Percentiles rank a stretch among this genome's conserved stretches.
phyloP scores from a whole-genome alignment of 208 protist genomes.

The Naegleria fowleri region DNA sequence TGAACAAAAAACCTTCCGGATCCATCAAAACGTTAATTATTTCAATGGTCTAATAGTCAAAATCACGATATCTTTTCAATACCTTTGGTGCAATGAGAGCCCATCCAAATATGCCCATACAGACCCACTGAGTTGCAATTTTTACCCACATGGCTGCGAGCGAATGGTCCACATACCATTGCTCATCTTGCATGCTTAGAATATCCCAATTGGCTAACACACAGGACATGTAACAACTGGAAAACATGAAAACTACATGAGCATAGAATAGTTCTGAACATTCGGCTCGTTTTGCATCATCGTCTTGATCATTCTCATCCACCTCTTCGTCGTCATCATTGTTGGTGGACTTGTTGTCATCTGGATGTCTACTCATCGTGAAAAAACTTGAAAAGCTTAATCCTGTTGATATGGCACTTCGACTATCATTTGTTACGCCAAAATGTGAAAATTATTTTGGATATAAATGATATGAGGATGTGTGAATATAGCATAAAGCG shows the following conservation, averaged over 20 bases:
- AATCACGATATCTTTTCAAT: neutral
- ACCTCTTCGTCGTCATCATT: neutral
- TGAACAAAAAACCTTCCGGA: too few relatives aligned
- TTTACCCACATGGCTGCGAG: constrained; percentile 1
- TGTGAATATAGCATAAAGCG: too few relatives aligned
- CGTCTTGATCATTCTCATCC: neutral
- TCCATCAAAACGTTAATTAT: too few relatives aligned
- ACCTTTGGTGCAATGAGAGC: constrained; percentile 1
- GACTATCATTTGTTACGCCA: neutral
- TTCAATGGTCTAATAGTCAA: neutral
- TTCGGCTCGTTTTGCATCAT: neutral
- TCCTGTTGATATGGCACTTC: neutral
- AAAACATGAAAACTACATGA: neutral
- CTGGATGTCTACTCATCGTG: neutral
- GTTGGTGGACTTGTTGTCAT: neutral
- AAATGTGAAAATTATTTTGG: too few relatives aligned
- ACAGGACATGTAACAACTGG: neutral
- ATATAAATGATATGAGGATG: too few relatives aligned
- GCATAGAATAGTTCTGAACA: neutral
- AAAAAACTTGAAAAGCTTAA: neutral
- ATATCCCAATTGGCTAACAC: neutral
- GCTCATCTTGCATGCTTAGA: neutral
- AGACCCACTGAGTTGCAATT: neutral
- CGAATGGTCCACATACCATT: neutral
- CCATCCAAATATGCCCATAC: neutral